Base-by-base conservation (phyloP, 2,329 filamentous ascomycete species). In the Nemania sp. region DNA sequence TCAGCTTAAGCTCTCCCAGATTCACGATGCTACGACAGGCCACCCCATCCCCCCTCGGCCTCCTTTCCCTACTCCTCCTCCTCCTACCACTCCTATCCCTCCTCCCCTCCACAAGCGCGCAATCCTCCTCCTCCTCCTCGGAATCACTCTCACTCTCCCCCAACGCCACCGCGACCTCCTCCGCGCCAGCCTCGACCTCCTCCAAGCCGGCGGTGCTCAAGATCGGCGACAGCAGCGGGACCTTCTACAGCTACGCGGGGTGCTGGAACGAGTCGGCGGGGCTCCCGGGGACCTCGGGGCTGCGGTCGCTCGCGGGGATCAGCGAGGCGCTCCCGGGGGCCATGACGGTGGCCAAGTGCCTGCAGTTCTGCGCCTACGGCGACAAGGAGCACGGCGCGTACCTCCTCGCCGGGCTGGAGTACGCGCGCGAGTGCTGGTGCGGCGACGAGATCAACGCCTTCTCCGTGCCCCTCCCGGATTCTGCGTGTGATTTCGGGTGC, bases 351-450 rank as follows among this genome's bases (percentile, higher is more conserved):
- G 77, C 80, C 20, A 73, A 77, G 66, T 90, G 87, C 73, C 80
- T 88, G 26, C 76, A 77, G 8, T 88, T 84, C 76, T 89, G 87
- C 79, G 68, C 65, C 6, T 41, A 68, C 29, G 79, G 80, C 32
- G 73, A 75, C 58, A 74, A 73, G 20, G 26, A 53, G 15, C 41
- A 27, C 15, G 20, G 79, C 13, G 72, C 78, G 32, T 86, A 83
- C 72, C 78, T 79, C 62, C 87, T 84, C 73, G 87, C 86, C 2
- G 87, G 87, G 2, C 73, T 89, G 47, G 86, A 89, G 78, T 88
- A 84, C 77, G 80, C 84, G 15, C 77, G 80, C 47, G 87, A 89
- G 79, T 90, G 88, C 81, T 90, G 86, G 83, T 90, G 88, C 76
- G 82, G 85, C 24, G 79, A 83, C 20, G 79, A 79, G 54, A 73